phyloP scores from a whole-genome alignment of 129 eudicot genomes.

The Flaveria ramosissima region DNA sequence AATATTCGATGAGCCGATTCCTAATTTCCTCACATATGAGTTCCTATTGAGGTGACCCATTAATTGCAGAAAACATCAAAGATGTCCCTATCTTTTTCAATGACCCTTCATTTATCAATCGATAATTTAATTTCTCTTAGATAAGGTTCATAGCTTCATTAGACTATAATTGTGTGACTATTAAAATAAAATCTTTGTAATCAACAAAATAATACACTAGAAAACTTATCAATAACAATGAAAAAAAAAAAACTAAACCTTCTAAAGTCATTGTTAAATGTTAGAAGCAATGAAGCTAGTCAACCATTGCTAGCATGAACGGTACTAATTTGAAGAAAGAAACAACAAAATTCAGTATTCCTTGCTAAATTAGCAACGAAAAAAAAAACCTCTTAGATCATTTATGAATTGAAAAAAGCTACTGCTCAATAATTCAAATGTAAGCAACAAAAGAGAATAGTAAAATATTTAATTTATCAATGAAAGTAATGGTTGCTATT shows the following conservation, averaged over 20 bases:
- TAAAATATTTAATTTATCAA: too few species aligned
- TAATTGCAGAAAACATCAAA: constrained; percentile 8
- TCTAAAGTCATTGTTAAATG: background rate
- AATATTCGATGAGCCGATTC: constrained; percentile 25
- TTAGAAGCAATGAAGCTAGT: too few species aligned
- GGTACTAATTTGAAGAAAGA: too few species aligned
- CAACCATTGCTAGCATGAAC: too few species aligned
- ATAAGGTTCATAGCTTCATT: background rate
- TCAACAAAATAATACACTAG: background rate
- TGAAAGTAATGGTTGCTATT: too few species aligned
- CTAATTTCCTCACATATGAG: background rate
- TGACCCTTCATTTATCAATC: background rate
- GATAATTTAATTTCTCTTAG: background rate
- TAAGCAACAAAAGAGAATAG: too few species aligned
- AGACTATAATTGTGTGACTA: background rate
- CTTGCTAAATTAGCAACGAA: too few species aligned
- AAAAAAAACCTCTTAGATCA: too few species aligned
- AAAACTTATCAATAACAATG: background rate
- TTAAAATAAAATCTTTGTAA: background rate
- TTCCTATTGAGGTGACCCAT: constrained; percentile 9
- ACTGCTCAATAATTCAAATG: too few species aligned
- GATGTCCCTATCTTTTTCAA: background rate
- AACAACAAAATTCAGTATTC: too few species aligned
- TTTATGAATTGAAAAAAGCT: too few species aligned
- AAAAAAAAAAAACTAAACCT: too few species aligned